Evolutionary conservation across 768 basidiomycete genomes (phyloP), one percentile per base, ranked within the genome.

Genomic region (Trametopsis cervina): DNA sequence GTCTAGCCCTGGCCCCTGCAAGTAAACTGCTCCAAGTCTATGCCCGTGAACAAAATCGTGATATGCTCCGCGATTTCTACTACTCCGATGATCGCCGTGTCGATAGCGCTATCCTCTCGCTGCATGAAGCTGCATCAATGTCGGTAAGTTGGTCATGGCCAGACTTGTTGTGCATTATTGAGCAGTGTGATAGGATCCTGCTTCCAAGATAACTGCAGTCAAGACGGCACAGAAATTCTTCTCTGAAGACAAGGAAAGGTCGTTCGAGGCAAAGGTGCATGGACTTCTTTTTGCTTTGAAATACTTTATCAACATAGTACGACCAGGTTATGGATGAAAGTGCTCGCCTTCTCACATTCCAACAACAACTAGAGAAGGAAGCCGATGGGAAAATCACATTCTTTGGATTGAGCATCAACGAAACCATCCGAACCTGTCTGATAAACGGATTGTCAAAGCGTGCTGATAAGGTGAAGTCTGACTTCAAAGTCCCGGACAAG

Each of bases 271-370:
- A 4, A 95, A 88, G 79, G 93, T 87, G 36, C 17, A 37, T 43
- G n/a, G 29, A 7, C 29, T 33, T 33, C 29, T 7, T 17, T 5
- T n/a, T n/a, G n/a, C n/a, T n/a, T n/a, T n/a, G n/a, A n/a, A n/a
- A n/a, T n/a, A n/a, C n/a, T n/a, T 18, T 44, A 4, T 40, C 11
- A 4, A 22, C 47, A 29, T 24, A 29, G n/a, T 40, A n/a, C n/a
- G n/a, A n/a, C n/a, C n/a, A 99, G 95, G 91, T 93, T 83, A 85
- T 84, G 74, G 93, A 96, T 47, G 96, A 99, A 64, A 83, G 70
- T 54, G 73, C 70, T 27, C 78, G 82, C 2, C 67, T 99, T n/a
- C 71, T 97, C 20, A 63, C 77, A 0, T 66, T 83, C 24, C 96
- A 99, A 61, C 87, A 93, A 58, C 78, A 89, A 50, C 75, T 95